Evolutionary conservation across 257 asterid genomes (phyloP).

Genomic region (Voacanga thouarsii): DNA sequence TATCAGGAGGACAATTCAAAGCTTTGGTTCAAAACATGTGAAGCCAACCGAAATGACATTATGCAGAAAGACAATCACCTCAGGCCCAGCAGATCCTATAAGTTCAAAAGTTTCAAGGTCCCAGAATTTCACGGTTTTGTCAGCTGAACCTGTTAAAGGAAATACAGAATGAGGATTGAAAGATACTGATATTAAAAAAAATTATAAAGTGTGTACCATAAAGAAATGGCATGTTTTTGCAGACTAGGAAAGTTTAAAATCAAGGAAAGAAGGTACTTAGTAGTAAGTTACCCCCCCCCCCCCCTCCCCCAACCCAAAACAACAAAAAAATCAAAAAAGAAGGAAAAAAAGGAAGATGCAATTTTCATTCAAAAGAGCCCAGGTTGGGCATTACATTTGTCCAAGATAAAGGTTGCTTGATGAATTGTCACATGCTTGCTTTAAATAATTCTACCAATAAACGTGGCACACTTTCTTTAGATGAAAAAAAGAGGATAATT

Average conservation of each 20-base stretch:
- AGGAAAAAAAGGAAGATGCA: too few species aligned
- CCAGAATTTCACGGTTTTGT: conserved; percentile 95
- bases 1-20: conserved; percentile 10
- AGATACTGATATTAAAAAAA: conserved; percentile 4
- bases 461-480: neutral
- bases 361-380: neutral
- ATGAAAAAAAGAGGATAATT: neutral
- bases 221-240: neutral
- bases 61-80: conserved; percentile 41
- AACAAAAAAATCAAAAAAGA: too few species aligned
- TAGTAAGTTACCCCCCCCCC: neutral
- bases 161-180: conserved; percentile 11
- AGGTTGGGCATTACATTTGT: neutral
- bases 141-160: conserved; percentile 80
- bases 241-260: neutral
- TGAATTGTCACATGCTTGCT: neutral
- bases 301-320: too few species aligned
- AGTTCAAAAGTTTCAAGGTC: conserved; percentile 99
- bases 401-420: neutral
- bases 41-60: conserved; percentile 12
- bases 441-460: neutral
- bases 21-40: neutral
- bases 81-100: conserved; percentile 95
- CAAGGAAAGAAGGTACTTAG: neutral
- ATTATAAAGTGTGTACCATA: neutral